A percentile compares a stretch with the other conserved stretches of the same genome.
These are phyloP conservation scores for Trichoderma reesei DNA, from an alignment of 495 filamentous ascomycete species.

Conservation along the genomic window DNA sequence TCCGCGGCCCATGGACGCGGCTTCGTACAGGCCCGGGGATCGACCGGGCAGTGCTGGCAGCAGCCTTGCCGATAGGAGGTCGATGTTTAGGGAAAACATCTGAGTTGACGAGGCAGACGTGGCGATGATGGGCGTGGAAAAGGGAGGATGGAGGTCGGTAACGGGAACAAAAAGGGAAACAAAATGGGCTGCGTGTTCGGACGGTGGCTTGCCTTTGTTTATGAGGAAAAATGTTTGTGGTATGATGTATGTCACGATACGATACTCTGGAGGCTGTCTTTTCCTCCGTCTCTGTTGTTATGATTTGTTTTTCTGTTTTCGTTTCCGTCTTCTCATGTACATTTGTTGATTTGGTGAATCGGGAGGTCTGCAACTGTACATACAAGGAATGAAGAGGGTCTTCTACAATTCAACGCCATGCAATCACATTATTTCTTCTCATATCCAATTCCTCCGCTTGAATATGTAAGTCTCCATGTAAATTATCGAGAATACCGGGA, in stretches of 20 bases:
- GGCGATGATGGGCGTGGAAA: neutral
- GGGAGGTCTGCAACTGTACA: neutral
- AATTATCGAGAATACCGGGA: no score
- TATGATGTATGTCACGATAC: neutral
- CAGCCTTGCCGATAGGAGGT: slow-evolving; percentile 37
- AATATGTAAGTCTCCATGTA: no score
- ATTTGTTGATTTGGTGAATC: neutral
- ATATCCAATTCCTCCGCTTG: no score
- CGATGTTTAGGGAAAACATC: slow-evolving; percentile 43
- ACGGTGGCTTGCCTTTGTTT: neutral
- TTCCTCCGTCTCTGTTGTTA: no score
- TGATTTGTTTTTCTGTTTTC: neutral
- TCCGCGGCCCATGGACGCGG: slow-evolving; percentile 41
- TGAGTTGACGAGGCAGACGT: slow-evolving; percentile 16
- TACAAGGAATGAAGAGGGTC: no score
- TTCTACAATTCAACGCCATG: no score
- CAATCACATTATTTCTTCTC: no score
- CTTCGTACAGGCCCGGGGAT: neutral
- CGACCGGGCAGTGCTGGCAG: slow-evolving; percentile 17
- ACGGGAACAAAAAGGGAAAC: neutral
- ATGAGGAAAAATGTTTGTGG: neutral
- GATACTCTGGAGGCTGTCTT: neutral
- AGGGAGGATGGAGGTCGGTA: neutral
- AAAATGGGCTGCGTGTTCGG: neutral
- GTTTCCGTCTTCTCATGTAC: neutral